phyloP scores from a whole-genome alignment of 2,329 filamentous ascomycete genomes.

The Aureobasidium pullulans region DNA sequence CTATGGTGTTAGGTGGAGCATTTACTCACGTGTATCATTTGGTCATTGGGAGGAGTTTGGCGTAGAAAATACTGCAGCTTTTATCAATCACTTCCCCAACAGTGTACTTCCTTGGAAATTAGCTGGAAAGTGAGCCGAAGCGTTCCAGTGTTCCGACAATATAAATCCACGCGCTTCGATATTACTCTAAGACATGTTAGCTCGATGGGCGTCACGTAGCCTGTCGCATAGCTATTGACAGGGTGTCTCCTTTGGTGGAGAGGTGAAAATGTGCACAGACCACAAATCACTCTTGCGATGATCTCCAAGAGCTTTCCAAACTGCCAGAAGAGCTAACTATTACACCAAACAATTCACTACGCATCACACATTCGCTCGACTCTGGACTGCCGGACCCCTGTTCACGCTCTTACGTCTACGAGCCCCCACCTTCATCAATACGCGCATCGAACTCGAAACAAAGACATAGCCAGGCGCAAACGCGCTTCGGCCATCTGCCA shows the following conservation, averaged over 20 bases:
- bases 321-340: not conserved
- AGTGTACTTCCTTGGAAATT: not conserved
- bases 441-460: not conserved
- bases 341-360: not conserved
- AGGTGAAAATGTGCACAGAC: not conserved
- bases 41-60: constrained; percentile 12
- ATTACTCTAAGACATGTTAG: not conserved
- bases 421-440: not conserved
- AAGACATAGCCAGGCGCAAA: constrained; percentile 12
- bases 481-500: constrained; percentile 12
- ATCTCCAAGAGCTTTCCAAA: not conserved
- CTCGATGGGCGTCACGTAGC: too few species aligned
- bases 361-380: not conserved
- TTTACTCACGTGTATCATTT: not conserved
- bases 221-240: not conserved
- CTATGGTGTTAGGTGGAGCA: constrained; percentile 57
- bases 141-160: not conserved
- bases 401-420: not conserved
- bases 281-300: not conserved
- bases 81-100: not conserved
- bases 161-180: not conserved
- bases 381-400: not conserved
- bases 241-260: not conserved
- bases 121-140: not conserved
- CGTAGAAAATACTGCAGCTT: constrained; percentile 4